These are phyloP conservation scores for Melampsora larici-populina DNA, from an alignment of 1,284 basidiomycete genomes.

Conservation along the genomic window DNA sequence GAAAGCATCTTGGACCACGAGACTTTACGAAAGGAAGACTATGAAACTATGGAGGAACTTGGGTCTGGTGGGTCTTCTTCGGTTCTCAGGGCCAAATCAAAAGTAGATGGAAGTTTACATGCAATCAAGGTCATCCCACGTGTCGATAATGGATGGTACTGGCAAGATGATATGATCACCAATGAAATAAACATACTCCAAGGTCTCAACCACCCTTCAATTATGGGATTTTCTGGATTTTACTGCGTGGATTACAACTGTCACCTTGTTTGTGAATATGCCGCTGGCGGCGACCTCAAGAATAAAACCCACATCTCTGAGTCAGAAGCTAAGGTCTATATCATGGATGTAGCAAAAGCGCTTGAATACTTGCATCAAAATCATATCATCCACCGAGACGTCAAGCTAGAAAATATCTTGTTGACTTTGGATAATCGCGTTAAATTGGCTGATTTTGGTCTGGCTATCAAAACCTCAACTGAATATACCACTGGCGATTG, in stretches of 20 bases:
- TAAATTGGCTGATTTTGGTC: constrained; percentile 20
- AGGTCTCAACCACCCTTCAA: neutral
- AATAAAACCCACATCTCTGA: too few species aligned
- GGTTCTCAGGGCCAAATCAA: too few species aligned
- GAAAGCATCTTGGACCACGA: too few species aligned
- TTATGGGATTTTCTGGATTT: neutral
- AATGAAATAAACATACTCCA: neutral
- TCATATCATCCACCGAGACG: constrained; percentile 95
- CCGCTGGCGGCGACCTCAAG: too few species aligned
- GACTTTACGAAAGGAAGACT: too few species aligned
- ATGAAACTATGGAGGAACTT: too few species aligned
- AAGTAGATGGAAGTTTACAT: too few species aligned
- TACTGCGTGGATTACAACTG: neutral
- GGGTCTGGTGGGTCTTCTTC: too few species aligned
- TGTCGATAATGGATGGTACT: too few species aligned
- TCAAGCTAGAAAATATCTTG: constrained; percentile 96
- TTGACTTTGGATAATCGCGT: neutral
- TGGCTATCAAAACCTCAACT: neutral
- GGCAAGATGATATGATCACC: neutral
- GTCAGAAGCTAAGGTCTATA: constrained; percentile 64
- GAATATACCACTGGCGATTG: neutral
- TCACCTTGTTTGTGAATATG: too few species aligned
- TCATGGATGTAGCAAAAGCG: constrained; percentile 86
- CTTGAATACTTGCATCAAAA: constrained; percentile 87
- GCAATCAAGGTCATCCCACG: too few species aligned